phyloP scores from a whole-genome alignment of 176 grass and related monocot genomes.

The Tuctoria greenei region DNA sequence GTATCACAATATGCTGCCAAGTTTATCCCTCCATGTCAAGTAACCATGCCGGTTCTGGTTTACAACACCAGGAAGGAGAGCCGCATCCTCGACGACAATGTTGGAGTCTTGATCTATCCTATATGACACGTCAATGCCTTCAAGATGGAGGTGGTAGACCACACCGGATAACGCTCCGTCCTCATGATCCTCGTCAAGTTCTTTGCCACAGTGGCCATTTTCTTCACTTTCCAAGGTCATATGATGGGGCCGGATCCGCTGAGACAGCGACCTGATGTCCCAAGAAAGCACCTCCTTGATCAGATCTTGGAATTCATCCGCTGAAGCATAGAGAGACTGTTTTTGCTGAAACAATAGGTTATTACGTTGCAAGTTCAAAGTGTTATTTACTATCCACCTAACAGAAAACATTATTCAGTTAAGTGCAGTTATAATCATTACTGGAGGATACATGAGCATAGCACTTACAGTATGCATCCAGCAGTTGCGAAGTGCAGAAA shows the following conservation, averaged over 20 bases:
- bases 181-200: constrained; percentile 10
- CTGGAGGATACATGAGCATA: constrained; percentile 6
- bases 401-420: not conserved
- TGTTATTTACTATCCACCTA: not conserved
- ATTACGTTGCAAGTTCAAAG: constrained; percentile 2
- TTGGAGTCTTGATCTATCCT: constrained; percentile 54
- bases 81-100: constrained; percentile 57
- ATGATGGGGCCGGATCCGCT: constrained; percentile 60
- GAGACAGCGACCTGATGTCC: constrained; percentile 90
- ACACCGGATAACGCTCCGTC: constrained; percentile 9
- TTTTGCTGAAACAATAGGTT: constrained; percentile 52
- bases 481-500: constrained; percentile 54
- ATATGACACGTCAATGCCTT: constrained; percentile 87
- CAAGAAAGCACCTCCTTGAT: constrained; percentile 78
- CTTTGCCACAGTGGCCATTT: not conserved
- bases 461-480: constrained; percentile 69
- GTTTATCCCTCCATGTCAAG: constrained; percentile 41
- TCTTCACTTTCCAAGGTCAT: constrained; percentile 19
- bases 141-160: constrained; percentile 71
- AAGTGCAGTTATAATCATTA: not conserved
- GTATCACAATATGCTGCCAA: constrained; percentile 18
- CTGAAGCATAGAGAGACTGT: constrained; percentile 60
- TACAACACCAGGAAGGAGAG: constrained; percentile 19
- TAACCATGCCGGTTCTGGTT: constrained; percentile 38
- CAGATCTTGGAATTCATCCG: constrained; percentile 64